Evolutionary conservation across 495 filamentous ascomycete genomes (phyloP), one percentile per base, ranked within the genome.

Genomic region (Neurospora sp.): DNA sequence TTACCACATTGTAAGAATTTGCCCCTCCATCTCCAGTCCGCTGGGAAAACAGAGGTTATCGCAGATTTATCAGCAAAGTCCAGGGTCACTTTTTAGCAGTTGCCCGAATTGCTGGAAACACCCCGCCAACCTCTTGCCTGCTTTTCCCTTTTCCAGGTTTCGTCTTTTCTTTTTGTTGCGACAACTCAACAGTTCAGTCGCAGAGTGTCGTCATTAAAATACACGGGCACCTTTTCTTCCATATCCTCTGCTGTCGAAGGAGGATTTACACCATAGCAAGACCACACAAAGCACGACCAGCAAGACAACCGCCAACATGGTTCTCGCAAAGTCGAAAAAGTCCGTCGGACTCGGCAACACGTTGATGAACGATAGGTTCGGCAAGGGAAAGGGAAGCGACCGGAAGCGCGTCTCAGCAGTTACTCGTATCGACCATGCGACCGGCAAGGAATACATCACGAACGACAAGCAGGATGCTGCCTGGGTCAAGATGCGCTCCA

Each of bases 401-500:
- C 78, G 84, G 31, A 83, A 81, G 73, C 88, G 88, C 77, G 89
- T 88, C 77, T 88, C 91, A 75, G 87, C 85, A 69, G 88, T 91
- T 42, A 87, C 86, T 21, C 86, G 89, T 78, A 85, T 86, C 74
- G 88, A 90, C 78, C 85, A 89, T 78, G 79, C 84, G 9, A 89
- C 88, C 13, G 89, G 89, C 72, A 86, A 90, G 73, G 77, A 90
- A 85, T 91, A 91, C 78, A 88, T 91, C 73, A 92, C 92, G 72
- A 93, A 92, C 74, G 87, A 88, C 73, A 88, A 86, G 74, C 89
- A 92, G 78, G 92, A 96, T 79, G 92, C 92, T 71, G 85, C 89
- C 76, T 94, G 92, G 92, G 89, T 94, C 78, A 98, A 98, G 86
- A 98, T 99, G 95, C 93, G 94, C 82, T 95, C 92, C 84, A 92